Percentiles rank a stretch among this genome's conserved stretches.
Conservation (phyloP, 169 alveolate species). For the Babesia bovis region DNA sequence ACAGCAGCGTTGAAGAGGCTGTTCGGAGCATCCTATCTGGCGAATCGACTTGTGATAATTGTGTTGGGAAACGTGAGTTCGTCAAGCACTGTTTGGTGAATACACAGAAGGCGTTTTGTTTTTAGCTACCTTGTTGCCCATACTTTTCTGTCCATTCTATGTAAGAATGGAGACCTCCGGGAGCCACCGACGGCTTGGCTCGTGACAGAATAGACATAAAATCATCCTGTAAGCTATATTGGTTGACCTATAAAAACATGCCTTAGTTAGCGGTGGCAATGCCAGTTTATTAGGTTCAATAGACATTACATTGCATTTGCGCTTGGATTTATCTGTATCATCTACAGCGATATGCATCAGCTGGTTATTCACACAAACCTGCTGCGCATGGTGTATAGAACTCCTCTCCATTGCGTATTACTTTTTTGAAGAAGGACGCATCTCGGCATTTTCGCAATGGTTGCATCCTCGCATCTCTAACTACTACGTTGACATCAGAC, state of each 20-base stretch:
- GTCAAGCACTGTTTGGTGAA: conserved; percentile 30
- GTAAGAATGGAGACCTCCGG: conserved; percentile 66
- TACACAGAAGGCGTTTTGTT: background rate
- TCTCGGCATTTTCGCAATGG: conserved; percentile 70
- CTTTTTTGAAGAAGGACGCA: conserved; percentile 70
- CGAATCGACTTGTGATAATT: conserved; percentile 3
- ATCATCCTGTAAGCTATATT: conserved; percentile 43
- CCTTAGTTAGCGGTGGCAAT: conserved; percentile 74
- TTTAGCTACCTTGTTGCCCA: conserved; percentile 62
- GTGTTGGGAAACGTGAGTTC: conserved; percentile 6
- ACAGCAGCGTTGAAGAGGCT: background rate
- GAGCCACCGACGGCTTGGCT: conserved; percentile 50
- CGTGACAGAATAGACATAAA: conserved; percentile 13
- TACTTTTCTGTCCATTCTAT: conserved; percentile 76
- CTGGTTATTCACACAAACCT: conserved; percentile 17
- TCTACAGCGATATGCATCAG: conserved; percentile 10
- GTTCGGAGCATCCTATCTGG: conserved; percentile 1
- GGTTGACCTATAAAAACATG: conserved; percentile 37
- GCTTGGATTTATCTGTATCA: conserved; percentile 73
- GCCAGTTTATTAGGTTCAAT: conserved; percentile 75
- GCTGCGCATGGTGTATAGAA: conserved; percentile 80
- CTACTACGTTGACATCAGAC: conserved; percentile 69
- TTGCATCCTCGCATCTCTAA: conserved; percentile 72
- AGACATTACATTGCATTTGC: conserved; percentile 76
- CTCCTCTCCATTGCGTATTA: conserved; percentile 33